Evolutionary conservation across 768 basidiomycete species (phyloP), one percentile per base, ranked within the genome.

Genomic region (Naganishia friedmannii): DNA sequence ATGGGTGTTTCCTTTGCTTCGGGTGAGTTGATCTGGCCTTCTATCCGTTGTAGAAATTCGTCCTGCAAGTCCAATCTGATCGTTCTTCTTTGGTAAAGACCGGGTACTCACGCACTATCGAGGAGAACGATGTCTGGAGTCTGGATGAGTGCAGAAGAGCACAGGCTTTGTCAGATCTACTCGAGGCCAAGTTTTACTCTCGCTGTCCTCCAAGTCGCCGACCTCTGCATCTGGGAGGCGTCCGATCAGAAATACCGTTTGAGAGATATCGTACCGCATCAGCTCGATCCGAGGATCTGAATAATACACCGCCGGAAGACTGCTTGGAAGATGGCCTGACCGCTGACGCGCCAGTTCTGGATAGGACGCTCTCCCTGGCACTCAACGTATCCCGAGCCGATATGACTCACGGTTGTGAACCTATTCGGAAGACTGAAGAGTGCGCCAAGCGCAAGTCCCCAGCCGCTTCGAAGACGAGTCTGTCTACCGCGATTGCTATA

Each of bases 131-230:
- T 28, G 58, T 69, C 37, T 69, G 68, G 68, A 26, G 51, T 13
- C 68, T 69, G 3, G 68, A 48, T 31, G 68, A 69, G 23, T 23
- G 26, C 3, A 57, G 54, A n/a, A 2, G 28, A 3, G 31, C 57
- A 7, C 29, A 60, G 42, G 21, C 46, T n/a, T 31, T 57, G 15
- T 69, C 68, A 12, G 57, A 48, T 46, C 45, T 23, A 23, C 51
- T 69, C 17, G 68, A 69, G 51, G n/a, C 13, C 12, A 60, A 69
- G 46, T 69, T 69, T 29, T 69, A 48, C 23, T 29, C 58, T 26
- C 56, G 68, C 17, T 69, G 68, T 53, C 57, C 68, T 4, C 68
- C 68, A 13, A 55, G 54, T 12, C 34, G 13, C 17, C 31, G 57
- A 21, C 57, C 57, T 9, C 19, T 37, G 3, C 57, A 58, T 31